phyloP scores from a whole-genome alignment of 2,329 filamentous ascomycete species.

The Beauveria medogensis region DNA sequence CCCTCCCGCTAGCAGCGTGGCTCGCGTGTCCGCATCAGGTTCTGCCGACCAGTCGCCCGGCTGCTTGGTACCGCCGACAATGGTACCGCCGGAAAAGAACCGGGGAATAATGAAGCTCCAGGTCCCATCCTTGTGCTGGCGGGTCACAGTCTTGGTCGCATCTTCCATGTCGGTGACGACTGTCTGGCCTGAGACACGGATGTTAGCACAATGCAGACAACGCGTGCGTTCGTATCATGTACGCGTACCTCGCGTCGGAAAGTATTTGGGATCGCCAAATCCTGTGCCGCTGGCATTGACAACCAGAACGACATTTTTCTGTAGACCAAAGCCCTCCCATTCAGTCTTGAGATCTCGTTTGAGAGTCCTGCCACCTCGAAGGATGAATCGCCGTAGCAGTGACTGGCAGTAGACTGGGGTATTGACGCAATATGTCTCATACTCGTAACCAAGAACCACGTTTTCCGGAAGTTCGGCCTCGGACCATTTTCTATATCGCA shows the following conservation, averaged over 20 bases:
- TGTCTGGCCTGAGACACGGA: conserved; percentile 24
- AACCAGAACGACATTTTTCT: conserved; percentile 17
- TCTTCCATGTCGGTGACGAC: conserved; percentile 29
- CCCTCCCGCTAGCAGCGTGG: conserved; percentile 34
- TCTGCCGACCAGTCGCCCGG: conserved; percentile 43
- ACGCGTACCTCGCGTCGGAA: conserved; percentile 25
- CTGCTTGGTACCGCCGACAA: conserved; percentile 59
- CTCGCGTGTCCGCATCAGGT: conserved; percentile 37
- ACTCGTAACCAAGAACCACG: conserved; percentile 40
- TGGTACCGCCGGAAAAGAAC: conserved; percentile 51
- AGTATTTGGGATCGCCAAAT: conserved; percentile 25
- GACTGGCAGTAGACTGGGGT: conserved; percentile 44
- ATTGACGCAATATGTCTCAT: conserved; percentile 47
- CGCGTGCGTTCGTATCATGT: background rate
- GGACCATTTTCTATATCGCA: conserved; percentile 21
- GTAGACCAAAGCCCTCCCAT: conserved; percentile 23
- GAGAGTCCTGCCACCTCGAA: conserved; percentile 23
- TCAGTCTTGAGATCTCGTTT: conserved; percentile 21
- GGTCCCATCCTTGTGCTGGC: conserved; percentile 52
- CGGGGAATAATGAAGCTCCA: conserved; percentile 57
- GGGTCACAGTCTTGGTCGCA: conserved; percentile 39
- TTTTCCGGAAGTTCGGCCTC: conserved; percentile 31
- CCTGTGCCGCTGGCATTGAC: conserved; percentile 28
- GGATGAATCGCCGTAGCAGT: conserved; percentile 24
- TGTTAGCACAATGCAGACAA: background rate